Percentiles rank a stretch among this genome's conserved stretches.
Evolutionary conservation across 2,329 filamentous ascomycete species (phyloP).

Genomic region (Xylaria sp.): DNA sequence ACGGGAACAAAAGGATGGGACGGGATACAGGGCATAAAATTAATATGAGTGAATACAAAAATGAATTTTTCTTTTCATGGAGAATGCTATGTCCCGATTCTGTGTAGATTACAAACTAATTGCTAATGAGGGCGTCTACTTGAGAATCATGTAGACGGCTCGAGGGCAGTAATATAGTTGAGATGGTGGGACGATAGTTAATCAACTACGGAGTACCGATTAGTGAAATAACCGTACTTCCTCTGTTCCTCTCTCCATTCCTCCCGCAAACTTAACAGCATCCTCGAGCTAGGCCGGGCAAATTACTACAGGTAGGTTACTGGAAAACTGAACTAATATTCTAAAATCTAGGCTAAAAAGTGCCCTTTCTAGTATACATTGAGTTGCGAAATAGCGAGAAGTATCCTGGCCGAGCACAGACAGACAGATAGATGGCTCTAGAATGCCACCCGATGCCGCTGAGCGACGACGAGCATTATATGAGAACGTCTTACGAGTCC

Average conservation of each 20-base stretch:
- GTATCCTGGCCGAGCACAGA: too few species aligned
- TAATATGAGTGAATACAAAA: constrained; percentile 25
- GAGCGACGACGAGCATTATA: too few species aligned
- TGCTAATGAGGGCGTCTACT: background rate
- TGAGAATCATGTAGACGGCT: background rate
- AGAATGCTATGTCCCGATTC: background rate
- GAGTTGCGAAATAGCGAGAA: too few species aligned
- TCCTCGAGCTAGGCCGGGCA: background rate
- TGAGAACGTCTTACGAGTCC: too few species aligned
- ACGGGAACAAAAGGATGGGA: constrained; percentile 15
- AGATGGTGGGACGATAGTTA: background rate
- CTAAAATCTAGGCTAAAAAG: too few species aligned
- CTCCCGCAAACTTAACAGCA: background rate
- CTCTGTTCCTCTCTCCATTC: background rate
- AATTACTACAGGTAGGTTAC: background rate
- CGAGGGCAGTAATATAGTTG: background rate
- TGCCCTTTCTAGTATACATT: too few species aligned
- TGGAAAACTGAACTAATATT: too few species aligned
- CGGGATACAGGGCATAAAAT: constrained; percentile 16
- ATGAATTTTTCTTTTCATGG: constrained; percentile 5
- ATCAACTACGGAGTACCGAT: background rate
- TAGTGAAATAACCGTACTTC: background rate
- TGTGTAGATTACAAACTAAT: background rate
- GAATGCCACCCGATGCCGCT: too few species aligned
- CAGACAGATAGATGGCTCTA: too few species aligned